Base-by-base conservation (phyloP, 345 rosid species). In the Aquilaria yunnanensis region DNA sequence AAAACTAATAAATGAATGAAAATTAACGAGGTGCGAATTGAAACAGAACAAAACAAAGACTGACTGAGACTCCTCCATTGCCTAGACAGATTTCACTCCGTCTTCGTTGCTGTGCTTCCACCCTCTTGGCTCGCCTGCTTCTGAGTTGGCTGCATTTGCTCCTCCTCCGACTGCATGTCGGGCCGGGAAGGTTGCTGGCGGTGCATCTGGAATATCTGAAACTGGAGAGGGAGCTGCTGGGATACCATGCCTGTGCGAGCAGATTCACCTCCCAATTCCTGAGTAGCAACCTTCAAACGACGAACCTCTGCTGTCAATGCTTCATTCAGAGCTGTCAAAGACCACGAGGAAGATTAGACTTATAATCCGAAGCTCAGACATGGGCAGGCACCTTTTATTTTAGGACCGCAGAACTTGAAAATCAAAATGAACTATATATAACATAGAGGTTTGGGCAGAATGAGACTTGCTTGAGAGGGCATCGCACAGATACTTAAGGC, bases 301-400 rank as follows among this genome's bases (percentile, higher is more conserved):
- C 74, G 75, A 33, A 92, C 82, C 72, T 92, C 95, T 0, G 76
- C 85, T 13, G 70, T 80, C 64, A 92, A 67, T 31, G 87, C 83
- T 56, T 85, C 84, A 5, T 75, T 81, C 29, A 87, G 84, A 54
- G 81, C 96, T 89, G 80, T 72, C 63, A 46, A 60, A 59, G 48
- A 60, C 32, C 59, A 47, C n/a, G 10, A n/a, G 47, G 13, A 33
- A 8, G 23, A 10, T 13, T 14, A 14, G 13, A 14, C 48, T 10
- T 31, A 30, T 16, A 12, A 37, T 37, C 7, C 5, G 43, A 37
- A 37, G 43, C 43, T 23, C 23, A 23, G 23, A 23, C 23, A 23
- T 23, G 23, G 5, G 61, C 12, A 56, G 8, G 43, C 12, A 7
- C 8, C 32, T 3, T 57, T 37, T 32, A 37, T 3, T 57, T 37